phyloP scores from a whole-genome alignment of 805 yeast species.

The Candida ponderosae region DNA sequence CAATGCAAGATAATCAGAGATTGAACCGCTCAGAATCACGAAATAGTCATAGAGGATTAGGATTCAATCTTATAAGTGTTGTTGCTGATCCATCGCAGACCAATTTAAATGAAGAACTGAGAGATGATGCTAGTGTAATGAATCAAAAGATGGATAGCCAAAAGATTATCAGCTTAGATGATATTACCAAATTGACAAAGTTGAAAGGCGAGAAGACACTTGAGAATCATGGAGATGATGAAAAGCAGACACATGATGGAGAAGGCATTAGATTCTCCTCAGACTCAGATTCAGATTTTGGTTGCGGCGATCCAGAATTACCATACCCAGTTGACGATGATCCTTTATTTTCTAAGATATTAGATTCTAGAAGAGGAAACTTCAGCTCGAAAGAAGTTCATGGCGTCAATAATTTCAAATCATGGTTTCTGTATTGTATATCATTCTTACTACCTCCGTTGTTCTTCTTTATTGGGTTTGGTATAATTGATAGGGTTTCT shows the following conservation, averaged over 20 bases:
- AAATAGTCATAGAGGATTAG: neutral
- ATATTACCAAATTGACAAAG: no score
- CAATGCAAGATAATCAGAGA: neutral
- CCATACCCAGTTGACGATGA: no score
- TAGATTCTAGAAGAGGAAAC: neutral
- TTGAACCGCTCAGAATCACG: neutral
- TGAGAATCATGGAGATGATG: no score
- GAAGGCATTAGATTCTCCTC: neutral
- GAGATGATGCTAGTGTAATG: neutral
- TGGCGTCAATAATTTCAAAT: neutral
- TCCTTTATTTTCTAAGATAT: neutral
- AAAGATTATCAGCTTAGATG: no score
- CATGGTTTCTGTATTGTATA: conserved; percentile 9
- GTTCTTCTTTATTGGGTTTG: conserved; percentile 21
- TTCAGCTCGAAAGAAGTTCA: no score
- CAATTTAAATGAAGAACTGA: neutral
- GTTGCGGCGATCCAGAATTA: neutral
- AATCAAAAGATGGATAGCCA: neutral
- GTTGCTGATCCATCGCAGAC: neutral
- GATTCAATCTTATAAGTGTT: conserved; percentile 2
- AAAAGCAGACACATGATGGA: neutral
- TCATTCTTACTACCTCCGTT: conserved; percentile 19
- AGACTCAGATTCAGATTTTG: neutral
- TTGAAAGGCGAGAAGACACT: no score
- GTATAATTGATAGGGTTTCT: conserved; percentile 11